Evolutionary conservation across 1,139 yeast genomes (phyloP).

Genomic region (Debaryomyces fabryi): DNA sequence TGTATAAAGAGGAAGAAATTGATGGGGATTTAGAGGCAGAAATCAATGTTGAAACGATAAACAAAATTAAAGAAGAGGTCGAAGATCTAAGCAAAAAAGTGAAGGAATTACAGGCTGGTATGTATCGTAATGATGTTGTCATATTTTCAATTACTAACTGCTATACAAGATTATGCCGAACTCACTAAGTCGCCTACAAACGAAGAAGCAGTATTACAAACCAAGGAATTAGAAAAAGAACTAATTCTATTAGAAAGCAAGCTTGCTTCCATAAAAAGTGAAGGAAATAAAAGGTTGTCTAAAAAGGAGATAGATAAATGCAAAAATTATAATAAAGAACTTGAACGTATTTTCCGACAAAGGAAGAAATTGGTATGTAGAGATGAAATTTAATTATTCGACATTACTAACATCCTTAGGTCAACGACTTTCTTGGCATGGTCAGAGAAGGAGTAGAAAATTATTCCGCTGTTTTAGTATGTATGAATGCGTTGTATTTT

Average conservation of each 20-base stretch:
- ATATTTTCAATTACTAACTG: background rate
- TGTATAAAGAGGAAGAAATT: constrained; percentile 24
- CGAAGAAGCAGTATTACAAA: constrained; percentile 9
- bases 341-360: constrained; percentile 8
- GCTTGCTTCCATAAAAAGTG: constrained; percentile 1
- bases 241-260: background rate
- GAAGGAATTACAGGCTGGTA: constrained; percentile 6
- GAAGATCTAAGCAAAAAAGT: background rate
- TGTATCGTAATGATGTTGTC: background rate
- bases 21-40: constrained; percentile 9
- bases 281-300: background rate
- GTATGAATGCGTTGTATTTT: constrained; percentile 4
- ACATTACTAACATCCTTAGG: constrained; percentile 9
- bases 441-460: constrained; percentile 13
- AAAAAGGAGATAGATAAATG: constrained; percentile 9
- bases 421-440: constrained; percentile 9
- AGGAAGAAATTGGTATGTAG: constrained; percentile 13
- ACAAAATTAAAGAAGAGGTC: background rate
- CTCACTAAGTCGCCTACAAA: constrained; percentile 10
- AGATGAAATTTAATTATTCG: background rate
- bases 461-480: constrained; percentile 12
- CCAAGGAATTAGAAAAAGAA: constrained; percentile 4
- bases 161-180: constrained; percentile 2
- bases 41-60: constrained; percentile 1
- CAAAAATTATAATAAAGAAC: constrained; percentile 4